A percentile compares a stretch with the other conserved stretches of the same genome.
phyloP scores from a whole-genome alignment of 1,284 basidiomycete species.

The Butyriboletus appendiculatus region DNA sequence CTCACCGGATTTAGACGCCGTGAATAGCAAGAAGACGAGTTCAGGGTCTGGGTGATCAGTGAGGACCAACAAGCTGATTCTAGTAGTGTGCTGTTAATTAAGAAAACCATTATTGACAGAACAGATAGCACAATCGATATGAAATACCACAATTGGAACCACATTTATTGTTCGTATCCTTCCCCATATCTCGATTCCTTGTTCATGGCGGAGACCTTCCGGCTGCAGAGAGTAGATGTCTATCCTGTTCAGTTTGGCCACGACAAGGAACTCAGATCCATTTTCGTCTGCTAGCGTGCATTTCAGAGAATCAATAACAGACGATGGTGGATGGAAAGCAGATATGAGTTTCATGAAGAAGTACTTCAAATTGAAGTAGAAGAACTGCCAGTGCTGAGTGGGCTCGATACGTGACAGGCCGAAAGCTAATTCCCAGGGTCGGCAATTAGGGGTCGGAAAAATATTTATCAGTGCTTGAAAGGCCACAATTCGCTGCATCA shows the following conservation, averaged over 20 bases:
- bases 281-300: conserved; percentile 50
- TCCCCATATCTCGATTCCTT: conserved; percentile 64
- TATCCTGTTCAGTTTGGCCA: conserved; percentile 62
- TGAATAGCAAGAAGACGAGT: conserved; percentile 59
- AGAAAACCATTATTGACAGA: conserved; percentile 9
- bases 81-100: conserved; percentile 41
- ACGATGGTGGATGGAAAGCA: conserved; percentile 68
- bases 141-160: conserved; percentile 52
- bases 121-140: background rate
- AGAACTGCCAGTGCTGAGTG: no score
- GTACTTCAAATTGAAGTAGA: background rate
- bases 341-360: conserved; percentile 63
- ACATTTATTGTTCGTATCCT: conserved; percentile 56
- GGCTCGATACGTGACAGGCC: no score
- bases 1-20: conserved; percentile 37
- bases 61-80: conserved; percentile 59
- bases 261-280: conserved; percentile 60
- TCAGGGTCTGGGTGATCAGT: conserved; percentile 74
- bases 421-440: no score
- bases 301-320: conserved; percentile 62
- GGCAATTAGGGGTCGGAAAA: no score
- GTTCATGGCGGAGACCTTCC: conserved; percentile 58
- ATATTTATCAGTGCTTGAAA: no score
- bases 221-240: conserved; percentile 64
- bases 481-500: no score